These are phyloP conservation scores for Daedaleopsis sinensis DNA, from an alignment of 768 basidiomycete genomes.

Conservation along the genomic window DNA sequence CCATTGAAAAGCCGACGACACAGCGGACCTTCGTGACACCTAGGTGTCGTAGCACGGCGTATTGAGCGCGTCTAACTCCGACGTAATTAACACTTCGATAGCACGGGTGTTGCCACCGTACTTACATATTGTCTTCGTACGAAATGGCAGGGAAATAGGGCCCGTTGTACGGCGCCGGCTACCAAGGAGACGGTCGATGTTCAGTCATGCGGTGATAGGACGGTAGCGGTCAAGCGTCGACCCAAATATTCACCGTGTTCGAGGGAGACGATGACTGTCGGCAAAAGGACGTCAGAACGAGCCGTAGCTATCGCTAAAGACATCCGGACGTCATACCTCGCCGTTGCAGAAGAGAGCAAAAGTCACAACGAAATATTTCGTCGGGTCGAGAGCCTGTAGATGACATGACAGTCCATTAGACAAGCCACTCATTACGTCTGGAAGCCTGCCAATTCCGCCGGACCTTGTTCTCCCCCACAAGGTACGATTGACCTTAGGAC, in stretches of 20 bases:
- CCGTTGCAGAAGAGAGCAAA: conserved; percentile 35
- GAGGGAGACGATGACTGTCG: conserved; percentile 33
- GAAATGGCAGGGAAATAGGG: conserved; percentile 35
- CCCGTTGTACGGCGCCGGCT: conserved; percentile 37
- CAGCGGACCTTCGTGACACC: conserved; percentile 26
- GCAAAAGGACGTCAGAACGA: too few relatives aligned
- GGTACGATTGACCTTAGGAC: conserved; percentile 23
- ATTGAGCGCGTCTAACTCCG: conserved; percentile 25
- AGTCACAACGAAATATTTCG: conserved; percentile 31
- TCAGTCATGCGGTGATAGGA: background rate
- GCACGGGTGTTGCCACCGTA: background rate
- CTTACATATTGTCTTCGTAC: conserved; percentile 34
- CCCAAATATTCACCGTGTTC: conserved; percentile 29
- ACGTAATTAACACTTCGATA: background rate
- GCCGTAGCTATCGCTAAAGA: too few relatives aligned
- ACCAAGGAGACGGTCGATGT: background rate
- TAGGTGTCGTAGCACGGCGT: conserved; percentile 28
- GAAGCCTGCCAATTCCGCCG: background rate
- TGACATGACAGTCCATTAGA: background rate
- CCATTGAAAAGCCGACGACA: conserved; percentile 34
- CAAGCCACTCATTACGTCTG: background rate
- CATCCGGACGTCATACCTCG: conserved; percentile 24
- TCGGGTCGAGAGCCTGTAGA: conserved; percentile 26
- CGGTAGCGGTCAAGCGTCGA: background rate
- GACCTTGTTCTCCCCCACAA: conserved; percentile 28